Conservation (phyloP, 2,329 filamentous ascomycete genomes). For the Fusarium sterilihyphosum region DNA sequence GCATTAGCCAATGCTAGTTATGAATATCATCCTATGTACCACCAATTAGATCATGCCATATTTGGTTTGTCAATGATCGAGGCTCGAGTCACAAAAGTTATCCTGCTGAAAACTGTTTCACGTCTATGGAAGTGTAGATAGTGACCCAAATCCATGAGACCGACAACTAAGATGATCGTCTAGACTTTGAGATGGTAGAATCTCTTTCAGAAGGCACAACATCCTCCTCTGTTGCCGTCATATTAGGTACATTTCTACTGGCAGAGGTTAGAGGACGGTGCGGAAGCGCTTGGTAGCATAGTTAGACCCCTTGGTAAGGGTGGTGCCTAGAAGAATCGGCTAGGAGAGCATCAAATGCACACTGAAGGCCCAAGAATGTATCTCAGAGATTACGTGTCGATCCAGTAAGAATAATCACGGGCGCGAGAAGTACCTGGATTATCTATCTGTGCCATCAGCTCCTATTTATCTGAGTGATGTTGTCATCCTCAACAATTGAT, state of each 20-base stretch:
- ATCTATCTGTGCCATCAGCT: neutral
- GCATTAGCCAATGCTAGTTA: too few species aligned
- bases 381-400: too few species aligned
- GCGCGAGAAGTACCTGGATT: neutral
- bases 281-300: neutral
- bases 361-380: accelerated
- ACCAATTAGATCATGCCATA: neutral
- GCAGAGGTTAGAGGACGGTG: neutral
- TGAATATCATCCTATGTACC: neutral
- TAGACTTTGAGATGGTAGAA: neutral
- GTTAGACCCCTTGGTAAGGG: neutral
- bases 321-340: accelerated
- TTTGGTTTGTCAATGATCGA: neutral
- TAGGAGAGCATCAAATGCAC: neutral
- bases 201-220: neutral
- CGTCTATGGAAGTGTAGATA: neutral
- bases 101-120: neutral
- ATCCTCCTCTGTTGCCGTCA: accelerated
- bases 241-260: too few species aligned
- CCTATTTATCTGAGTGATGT: neutral
- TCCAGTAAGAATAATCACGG: neutral
- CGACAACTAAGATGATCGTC: neutral
- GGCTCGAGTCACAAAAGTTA: too few species aligned
- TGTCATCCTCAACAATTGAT: neutral
- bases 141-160: neutral